A percentile compares a stretch with the other conserved stretches of the same genome.
Evolutionary conservation across 2,329 filamentous ascomycete species (phyloP).

Genomic region (Paecilomyces niveus): DNA sequence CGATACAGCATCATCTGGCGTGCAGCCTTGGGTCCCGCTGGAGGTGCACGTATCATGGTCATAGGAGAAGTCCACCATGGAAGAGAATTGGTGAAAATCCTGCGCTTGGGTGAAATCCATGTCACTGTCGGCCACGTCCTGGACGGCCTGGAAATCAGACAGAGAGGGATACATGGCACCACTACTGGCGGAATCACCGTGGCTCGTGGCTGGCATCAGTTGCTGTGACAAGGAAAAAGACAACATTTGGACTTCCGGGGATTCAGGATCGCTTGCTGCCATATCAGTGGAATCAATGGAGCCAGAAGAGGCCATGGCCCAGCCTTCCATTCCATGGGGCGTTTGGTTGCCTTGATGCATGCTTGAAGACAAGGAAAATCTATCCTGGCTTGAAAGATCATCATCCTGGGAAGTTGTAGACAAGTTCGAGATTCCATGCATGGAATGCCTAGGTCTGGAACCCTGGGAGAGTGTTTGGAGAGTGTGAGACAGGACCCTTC

Average conservation of each 20-base stretch:
- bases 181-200: conserved; percentile 16
- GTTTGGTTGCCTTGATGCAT: conserved; percentile 23
- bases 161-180: conserved; percentile 32
- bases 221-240: conserved; percentile 36
- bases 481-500: conserved; percentile 27
- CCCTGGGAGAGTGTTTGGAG: conserved; percentile 25
- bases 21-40: conserved; percentile 22
- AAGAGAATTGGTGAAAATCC: conserved; percentile 31
- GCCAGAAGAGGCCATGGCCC: conserved; percentile 32
- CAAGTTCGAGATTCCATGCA: conserved; percentile 32
- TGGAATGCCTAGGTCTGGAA: conserved; percentile 29
- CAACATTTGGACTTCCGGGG: conserved; percentile 35
- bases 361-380: conserved; percentile 35
- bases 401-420: conserved; percentile 36
- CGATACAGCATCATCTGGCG: conserved; percentile 30
- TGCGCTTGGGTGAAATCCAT: conserved; percentile 28
- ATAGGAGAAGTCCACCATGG: conserved; percentile 33
- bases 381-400: conserved; percentile 36
- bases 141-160: conserved; percentile 30
- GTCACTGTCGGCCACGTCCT: conserved; percentile 30
- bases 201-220: conserved; percentile 30
- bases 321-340: conserved; percentile 30
- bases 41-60: conserved; percentile 32
- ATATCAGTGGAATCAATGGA: conserved; percentile 31
- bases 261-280: conserved; percentile 28